These are phyloP conservation scores for Oidiodendron maius DNA, from an alignment of 495 filamentous ascomycete genomes.

Conservation along the genomic window DNA sequence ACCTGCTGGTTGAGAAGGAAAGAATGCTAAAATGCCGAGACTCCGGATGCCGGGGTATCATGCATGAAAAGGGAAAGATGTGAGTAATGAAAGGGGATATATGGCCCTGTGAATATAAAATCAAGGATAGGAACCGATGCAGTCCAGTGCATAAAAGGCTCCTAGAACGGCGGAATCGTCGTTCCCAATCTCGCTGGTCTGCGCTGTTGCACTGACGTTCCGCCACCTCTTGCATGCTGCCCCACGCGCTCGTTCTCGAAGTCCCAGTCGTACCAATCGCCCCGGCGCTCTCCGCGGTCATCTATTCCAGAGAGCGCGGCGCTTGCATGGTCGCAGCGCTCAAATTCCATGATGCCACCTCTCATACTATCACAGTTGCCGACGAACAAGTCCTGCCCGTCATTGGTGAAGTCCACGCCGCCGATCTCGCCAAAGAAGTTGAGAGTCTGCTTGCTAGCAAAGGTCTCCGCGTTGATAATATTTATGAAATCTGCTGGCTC, in stretches of 20 bases:
- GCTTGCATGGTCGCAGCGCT: slow-evolving; percentile 43
- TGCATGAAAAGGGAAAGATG: background rate
- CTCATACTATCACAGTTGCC: slow-evolving; percentile 68
- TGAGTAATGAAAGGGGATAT: background rate
- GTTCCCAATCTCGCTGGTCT: slow-evolving; percentile 14
- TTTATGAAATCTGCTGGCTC: slow-evolving; percentile 82
- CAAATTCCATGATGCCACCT: slow-evolving; percentile 76
- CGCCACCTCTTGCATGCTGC: slow-evolving; percentile 15
- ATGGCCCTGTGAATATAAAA: background rate
- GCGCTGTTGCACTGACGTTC: slow-evolving; percentile 11
- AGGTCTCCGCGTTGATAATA: slow-evolving; percentile 69
- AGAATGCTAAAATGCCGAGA: too few species aligned
- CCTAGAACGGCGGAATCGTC: slow-evolving; percentile 16
- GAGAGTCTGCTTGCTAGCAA: slow-evolving; percentile 62
- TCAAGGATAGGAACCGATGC: background rate
- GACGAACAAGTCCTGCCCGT: slow-evolving; percentile 65
- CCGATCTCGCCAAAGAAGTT: slow-evolving; percentile 85
- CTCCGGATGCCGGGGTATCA: slow-evolving; percentile 15
- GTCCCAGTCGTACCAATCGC: slow-evolving; percentile 29
- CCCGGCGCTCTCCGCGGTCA: slow-evolving; percentile 1
- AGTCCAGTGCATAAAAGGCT: slow-evolving; percentile 9
- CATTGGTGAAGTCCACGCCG: slow-evolving; percentile 67
- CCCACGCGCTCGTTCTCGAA: slow-evolving; percentile 25
- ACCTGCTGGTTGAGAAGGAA: too few species aligned
- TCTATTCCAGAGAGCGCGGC: slow-evolving; percentile 33